Evolutionary conservation across 148 eudicot genomes (phyloP).

Genomic region (Silene conica): DNA sequence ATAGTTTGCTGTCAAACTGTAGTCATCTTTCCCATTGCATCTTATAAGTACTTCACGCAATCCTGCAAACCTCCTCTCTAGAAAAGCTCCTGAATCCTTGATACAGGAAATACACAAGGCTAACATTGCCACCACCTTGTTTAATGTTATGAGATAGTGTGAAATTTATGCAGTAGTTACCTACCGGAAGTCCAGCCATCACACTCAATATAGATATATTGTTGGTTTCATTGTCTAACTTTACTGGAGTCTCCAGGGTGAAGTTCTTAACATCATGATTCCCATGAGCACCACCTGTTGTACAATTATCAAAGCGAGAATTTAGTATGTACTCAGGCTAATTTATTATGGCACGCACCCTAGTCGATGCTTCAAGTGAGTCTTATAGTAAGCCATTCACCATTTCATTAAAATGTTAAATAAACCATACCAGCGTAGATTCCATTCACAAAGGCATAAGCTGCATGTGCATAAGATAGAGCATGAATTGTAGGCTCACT

Average conservation of each 20-base stretch:
- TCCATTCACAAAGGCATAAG: conserved; percentile 36
- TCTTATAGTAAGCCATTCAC: not conserved
- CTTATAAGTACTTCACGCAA: conserved; percentile 30
- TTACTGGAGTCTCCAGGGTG: conserved; percentile 31
- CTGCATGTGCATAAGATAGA: conserved; percentile 31
- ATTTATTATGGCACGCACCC: not conserved
- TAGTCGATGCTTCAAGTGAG: not conserved
- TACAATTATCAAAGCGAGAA: not conserved
- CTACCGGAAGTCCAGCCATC: conserved; percentile 56
- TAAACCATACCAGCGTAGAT: conserved; percentile 26
- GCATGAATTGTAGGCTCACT: conserved; percentile 30
- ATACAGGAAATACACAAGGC: conserved; percentile 5
- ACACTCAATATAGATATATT: conserved; percentile 42
- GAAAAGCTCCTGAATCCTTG: conserved; percentile 52
- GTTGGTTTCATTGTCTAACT: conserved; percentile 28
- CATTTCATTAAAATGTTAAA: not conserved
- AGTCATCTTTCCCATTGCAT: conserved; percentile 21
- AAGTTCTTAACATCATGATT: conserved; percentile 34
- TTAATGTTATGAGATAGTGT: conserved; percentile 9
- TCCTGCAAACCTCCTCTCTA: conserved; percentile 42
- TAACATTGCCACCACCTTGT: not conserved
- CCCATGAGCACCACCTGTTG: conserved; percentile 41
- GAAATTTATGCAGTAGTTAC: not conserved
- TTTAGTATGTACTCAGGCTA: not conserved
- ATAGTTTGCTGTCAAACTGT: conserved; percentile 27